These are phyloP conservation scores for Colletotrichum sp. DNA, from an alignment of 2,329 filamentous ascomycete species.

Conservation along the genomic window DNA sequence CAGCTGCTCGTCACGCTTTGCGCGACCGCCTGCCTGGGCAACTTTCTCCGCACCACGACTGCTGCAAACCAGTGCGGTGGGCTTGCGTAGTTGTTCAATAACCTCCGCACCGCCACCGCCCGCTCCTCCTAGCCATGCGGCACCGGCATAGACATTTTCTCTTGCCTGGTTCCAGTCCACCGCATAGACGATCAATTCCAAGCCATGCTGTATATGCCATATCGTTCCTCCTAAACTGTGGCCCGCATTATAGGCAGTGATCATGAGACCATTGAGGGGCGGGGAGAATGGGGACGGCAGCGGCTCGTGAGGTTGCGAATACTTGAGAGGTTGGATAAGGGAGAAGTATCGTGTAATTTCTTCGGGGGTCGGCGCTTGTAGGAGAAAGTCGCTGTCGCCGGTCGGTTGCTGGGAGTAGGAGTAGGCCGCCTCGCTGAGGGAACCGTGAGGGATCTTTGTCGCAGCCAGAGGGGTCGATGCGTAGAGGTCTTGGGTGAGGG, in stretches of 20 bases:
- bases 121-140: slow-evolving; percentile 88
- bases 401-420: slow-evolving; percentile 57
- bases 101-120: slow-evolving; percentile 85
- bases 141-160: slow-evolving; percentile 92
- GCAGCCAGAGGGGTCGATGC: slow-evolving; percentile 86
- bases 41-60: slow-evolving; percentile 78
- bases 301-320: slow-evolving; percentile 94
- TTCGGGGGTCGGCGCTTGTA: slow-evolving; percentile 77
- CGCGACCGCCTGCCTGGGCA: slow-evolving; percentile 73
- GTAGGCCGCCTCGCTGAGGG: slow-evolving; percentile 69
- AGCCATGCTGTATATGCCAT: slow-evolving; percentile 96
- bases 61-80: slow-evolving; percentile 92
- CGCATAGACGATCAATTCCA: slow-evolving; percentile 97
- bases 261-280: slow-evolving; percentile 86
- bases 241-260: slow-evolving; percentile 96
- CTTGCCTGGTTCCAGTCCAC: slow-evolving; percentile 98
- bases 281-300: slow-evolving; percentile 86
- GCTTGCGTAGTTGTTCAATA: slow-evolving; percentile 90
- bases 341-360: slow-evolving; percentile 95
- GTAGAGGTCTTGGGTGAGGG: slow-evolving; percentile 90
- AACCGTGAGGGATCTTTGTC: slow-evolving; percentile 76
- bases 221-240: slow-evolving; percentile 97
- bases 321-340: slow-evolving; percentile 89
- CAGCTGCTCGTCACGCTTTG: slow-evolving; percentile 84
- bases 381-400: slow-evolving; percentile 59